These are phyloP conservation scores for Aureobasidium sp. DNA, from an alignment of 2,329 filamentous ascomycete species.

Conservation along the genomic window DNA sequence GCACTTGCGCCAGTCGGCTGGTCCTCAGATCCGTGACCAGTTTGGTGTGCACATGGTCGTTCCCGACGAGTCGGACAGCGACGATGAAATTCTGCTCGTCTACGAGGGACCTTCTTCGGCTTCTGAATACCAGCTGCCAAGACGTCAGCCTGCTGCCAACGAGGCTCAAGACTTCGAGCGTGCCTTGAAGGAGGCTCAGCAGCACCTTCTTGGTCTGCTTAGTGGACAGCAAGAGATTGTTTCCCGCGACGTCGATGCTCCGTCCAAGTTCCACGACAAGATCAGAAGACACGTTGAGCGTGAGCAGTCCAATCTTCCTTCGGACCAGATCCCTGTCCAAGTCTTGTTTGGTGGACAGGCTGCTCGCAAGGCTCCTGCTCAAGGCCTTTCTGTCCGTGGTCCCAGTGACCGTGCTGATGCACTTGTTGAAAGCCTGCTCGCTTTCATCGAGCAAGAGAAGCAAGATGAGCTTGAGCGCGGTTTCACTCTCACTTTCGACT, in stretches of 20 bases:
- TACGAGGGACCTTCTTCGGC: conserved; percentile 59
- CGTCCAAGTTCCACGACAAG: conserved; percentile 58
- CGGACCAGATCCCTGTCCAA: conserved; percentile 50
- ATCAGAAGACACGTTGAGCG: conserved; percentile 52
- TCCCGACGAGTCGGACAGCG: conserved; percentile 54
- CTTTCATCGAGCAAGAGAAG: conserved; percentile 81
- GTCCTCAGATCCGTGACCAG: conserved; percentile 56
- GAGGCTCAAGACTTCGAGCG: conserved; percentile 52
- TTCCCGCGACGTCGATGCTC: conserved; percentile 47
- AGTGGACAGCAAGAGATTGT: conserved; percentile 50
- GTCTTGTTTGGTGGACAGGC: conserved; percentile 45
- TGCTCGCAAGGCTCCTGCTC: conserved; percentile 47
- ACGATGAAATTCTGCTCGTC: conserved; percentile 62
- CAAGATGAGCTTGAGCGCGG: conserved; percentile 90
- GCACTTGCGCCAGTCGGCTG: conserved; percentile 60
- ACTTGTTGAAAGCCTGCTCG: conserved; percentile 64
- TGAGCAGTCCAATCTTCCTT: conserved; percentile 45
- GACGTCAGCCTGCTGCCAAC: conserved; percentile 47
- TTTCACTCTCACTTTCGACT: conserved; percentile 80
- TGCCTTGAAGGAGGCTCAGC: conserved; percentile 52
- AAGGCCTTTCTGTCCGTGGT: conserved; percentile 61
- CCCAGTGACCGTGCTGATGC: conserved; percentile 65
- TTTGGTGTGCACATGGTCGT: conserved; percentile 69
- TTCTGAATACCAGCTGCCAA: conserved; percentile 48
- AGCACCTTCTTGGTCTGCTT: conserved; percentile 48